Evolutionary conservation across 2,329 filamentous ascomycete genomes (phyloP).

Genomic region (Aspergillus oerlinghausenensis): DNA sequence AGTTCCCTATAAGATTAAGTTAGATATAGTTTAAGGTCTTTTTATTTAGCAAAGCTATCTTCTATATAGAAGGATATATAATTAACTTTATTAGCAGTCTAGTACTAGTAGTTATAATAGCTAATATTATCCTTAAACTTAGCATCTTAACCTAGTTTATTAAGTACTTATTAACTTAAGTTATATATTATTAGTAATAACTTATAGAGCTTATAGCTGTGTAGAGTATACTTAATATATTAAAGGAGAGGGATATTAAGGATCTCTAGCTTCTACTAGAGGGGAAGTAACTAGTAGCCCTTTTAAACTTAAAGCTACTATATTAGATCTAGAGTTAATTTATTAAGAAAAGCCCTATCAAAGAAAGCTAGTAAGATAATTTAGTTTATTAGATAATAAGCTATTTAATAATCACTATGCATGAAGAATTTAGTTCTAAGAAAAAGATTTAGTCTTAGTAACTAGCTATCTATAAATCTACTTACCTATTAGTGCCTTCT

Average conservation of each 20-base stretch:
- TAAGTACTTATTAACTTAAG: slow-evolving; percentile 16
- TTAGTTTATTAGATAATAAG: slow-evolving; percentile 22
- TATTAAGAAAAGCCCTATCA: slow-evolving; percentile 22
- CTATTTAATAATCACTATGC: slow-evolving; percentile 24
- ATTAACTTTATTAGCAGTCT: slow-evolving; percentile 26
- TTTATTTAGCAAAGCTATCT: neutral
- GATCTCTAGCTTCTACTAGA: slow-evolving; percentile 19
- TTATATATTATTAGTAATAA: slow-evolving; percentile 24
- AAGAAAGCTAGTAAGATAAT: slow-evolving; percentile 22
- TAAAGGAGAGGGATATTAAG: slow-evolving; percentile 22
- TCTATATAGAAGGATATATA: slow-evolving; percentile 9
- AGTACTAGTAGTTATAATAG: slow-evolving; percentile 25
- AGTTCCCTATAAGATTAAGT: slow-evolving; percentile 17
- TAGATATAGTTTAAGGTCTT: slow-evolving; percentile 5
- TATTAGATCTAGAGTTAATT: slow-evolving; percentile 22
- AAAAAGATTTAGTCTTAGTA: slow-evolving; percentile 1
- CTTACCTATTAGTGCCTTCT: slow-evolving; percentile 25
- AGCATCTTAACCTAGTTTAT: slow-evolving; percentile 21
- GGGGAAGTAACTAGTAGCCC: slow-evolving; percentile 12
- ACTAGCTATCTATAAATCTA: neutral
- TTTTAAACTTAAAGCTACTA: slow-evolving; percentile 21
- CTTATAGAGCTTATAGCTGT: slow-evolving; percentile 19
- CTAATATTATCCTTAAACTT: slow-evolving; percentile 24
- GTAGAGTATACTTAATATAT: slow-evolving; percentile 18
- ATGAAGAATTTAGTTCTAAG: slow-evolving; percentile 27